Evolutionary conservation across 1,284 basidiomycete species (phyloP).

Genomic region (Athelia sp.): DNA sequence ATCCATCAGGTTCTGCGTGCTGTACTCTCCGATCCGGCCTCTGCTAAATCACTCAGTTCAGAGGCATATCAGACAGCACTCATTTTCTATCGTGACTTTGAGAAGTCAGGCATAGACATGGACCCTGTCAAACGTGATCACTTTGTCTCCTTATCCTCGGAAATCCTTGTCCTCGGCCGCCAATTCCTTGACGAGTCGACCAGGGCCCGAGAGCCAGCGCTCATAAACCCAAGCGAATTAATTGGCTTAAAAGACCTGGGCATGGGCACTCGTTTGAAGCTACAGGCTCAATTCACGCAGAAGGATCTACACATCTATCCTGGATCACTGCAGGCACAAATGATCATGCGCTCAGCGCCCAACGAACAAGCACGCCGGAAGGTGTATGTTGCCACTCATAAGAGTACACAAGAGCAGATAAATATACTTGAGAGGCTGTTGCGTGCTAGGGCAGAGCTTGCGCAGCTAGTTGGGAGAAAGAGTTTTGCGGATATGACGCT

Average conservation of each 20-base stretch:
- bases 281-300: conserved; percentile 71
- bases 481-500: conserved; percentile 84
- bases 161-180: conserved; percentile 86
- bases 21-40: conserved; percentile 58
- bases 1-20: conserved; percentile 51
- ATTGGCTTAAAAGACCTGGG: conserved; percentile 66
- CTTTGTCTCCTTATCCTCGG: conserved; percentile 90
- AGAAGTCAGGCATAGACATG: conserved; percentile 93
- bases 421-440: conserved; percentile 75
- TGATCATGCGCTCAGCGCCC: conserved; percentile 86
- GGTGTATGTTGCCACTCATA: conserved; percentile 74
- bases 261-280: conserved; percentile 60
- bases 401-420: conserved; percentile 66
- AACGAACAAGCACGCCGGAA: conserved; percentile 77
- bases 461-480: conserved; percentile 74
- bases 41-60: conserved; percentile 55
- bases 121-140: conserved; percentile 71
- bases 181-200: conserved; percentile 74
- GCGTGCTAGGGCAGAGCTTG: conserved; percentile 71
- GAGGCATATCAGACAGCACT: conserved; percentile 82
- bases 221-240: conserved; percentile 63
- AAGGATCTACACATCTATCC: conserved; percentile 74
- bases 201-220: conserved; percentile 55
- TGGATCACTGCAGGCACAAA: conserved; percentile 84
- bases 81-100: conserved; percentile 95